A percentile compares a stretch with the other conserved stretches of the same genome.
Evolutionary conservation across 306 rosid species (phyloP).

Genomic region (Canavalia gladiata): DNA sequence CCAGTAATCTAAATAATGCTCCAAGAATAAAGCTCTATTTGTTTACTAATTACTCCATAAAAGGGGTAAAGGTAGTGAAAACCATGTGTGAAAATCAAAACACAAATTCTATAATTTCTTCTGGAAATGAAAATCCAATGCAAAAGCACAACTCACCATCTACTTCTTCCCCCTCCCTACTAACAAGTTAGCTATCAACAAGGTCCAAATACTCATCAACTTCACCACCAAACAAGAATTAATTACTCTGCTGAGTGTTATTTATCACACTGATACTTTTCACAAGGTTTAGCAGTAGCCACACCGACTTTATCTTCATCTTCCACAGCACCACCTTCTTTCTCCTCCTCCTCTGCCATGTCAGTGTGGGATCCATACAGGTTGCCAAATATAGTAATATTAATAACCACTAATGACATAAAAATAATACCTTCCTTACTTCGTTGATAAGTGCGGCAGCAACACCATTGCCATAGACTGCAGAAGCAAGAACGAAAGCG

Average conservation of each 20-base stretch:
- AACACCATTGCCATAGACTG: too few relatives aligned
- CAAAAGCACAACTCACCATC: not conserved
- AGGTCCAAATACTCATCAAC: conserved; percentile 90
- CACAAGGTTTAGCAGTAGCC: conserved; percentile 79
- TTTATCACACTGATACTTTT: conserved; percentile 34
- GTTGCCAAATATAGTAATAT: conserved; percentile 51
- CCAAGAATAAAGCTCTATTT: not conserved
- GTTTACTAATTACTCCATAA: not conserved
- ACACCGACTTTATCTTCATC: conserved; percentile 85
- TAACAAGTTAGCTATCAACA: conserved; percentile 50
- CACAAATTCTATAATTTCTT: conserved; percentile 7
- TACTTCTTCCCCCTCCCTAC: not conserved
- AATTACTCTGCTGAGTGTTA: conserved; percentile 46
- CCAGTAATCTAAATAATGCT: not conserved
- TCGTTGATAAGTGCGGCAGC: too few relatives aligned
- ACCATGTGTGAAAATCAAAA: not conserved
- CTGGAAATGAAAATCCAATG: conserved; percentile 3
- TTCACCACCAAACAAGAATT: conserved; percentile 72
- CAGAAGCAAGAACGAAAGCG: too few relatives aligned
- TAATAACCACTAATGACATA: too few relatives aligned
- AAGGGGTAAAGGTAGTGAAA: not conserved
- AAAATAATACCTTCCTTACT: too few relatives aligned
- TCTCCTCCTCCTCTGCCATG: conserved; percentile 34
- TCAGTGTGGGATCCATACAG: conserved; percentile 41
- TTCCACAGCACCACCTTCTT: conserved; percentile 58